Evolutionary conservation across 2,329 filamentous ascomycete species (phyloP).

Genomic region (Alternaria arborescens): DNA sequence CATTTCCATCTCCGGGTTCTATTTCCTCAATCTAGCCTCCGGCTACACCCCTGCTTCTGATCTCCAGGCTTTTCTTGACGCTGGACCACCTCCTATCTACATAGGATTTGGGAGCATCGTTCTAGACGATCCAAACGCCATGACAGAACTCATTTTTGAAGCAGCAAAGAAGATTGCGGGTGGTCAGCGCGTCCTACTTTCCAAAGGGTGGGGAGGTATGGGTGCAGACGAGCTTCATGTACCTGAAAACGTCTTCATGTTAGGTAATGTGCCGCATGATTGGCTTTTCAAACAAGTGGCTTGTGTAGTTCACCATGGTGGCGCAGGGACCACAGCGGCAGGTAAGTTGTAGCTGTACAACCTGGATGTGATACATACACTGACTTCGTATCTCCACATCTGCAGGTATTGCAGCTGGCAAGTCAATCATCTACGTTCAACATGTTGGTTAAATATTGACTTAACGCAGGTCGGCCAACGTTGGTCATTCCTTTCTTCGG

Average conservation of each 20-base stretch:
- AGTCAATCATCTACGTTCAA: background rate
- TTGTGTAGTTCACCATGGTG: slow-evolving; percentile 83
- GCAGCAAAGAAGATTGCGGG: slow-evolving; percentile 48
- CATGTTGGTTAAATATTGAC: slow-evolving; percentile 33
- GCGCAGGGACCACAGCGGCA: slow-evolving; percentile 83
- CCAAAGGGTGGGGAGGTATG: slow-evolving; percentile 50
- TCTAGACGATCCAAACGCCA: slow-evolving; percentile 57
- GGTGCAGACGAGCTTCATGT: slow-evolving; percentile 1
- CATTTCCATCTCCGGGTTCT: slow-evolving; percentile 56
- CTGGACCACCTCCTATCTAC: slow-evolving; percentile 62
- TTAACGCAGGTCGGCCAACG: slow-evolving; percentile 78
- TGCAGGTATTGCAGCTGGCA: slow-evolving; percentile 61
- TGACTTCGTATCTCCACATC: slow-evolving; percentile 64
- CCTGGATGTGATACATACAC: too few relatives aligned
- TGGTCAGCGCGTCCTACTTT: slow-evolving; percentile 60
- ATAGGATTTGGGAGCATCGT: slow-evolving; percentile 68
- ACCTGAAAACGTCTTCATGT: slow-evolving; percentile 55
- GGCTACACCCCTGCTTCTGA: slow-evolving; percentile 52
- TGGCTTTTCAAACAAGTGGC: slow-evolving; percentile 84
- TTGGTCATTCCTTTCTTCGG: slow-evolving; percentile 81
- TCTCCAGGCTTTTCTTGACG: slow-evolving; percentile 56
- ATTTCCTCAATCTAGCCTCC: slow-evolving; percentile 51
- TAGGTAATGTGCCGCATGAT: slow-evolving; percentile 80
- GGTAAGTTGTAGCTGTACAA: slow-evolving; percentile 52
- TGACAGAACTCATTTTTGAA: slow-evolving; percentile 58